Evolutionary conservation across 2,329 filamentous ascomycete species (phyloP), one percentile per base, ranked within the genome.

Genomic region (Tolypocladium sp.): DNA sequence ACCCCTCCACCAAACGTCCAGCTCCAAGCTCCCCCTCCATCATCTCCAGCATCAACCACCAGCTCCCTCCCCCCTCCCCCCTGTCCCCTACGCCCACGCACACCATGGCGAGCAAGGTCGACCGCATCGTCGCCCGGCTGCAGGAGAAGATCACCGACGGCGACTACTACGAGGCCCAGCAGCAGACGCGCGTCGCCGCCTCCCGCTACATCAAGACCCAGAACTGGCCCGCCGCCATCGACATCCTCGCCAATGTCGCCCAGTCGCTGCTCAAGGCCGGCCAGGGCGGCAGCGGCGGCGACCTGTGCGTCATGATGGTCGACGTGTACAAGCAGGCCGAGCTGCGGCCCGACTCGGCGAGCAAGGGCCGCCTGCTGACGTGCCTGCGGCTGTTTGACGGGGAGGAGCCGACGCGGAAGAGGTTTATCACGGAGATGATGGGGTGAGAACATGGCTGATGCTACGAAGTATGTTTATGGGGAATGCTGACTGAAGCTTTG

Each of bases 121-220:
- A 76, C 51, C 71, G 72, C 53, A 85, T 85, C 73, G 83, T 85
- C 66, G 71, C 79, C 59, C 80, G 83, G 33, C 87, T 97, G 73
- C 90, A 93, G 77, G 81, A 89, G 75, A 93, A 91, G 75, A 96
- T 96, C 74, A 81, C 85, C 65, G 91, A 95, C 74, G 93, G 92
- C 69, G 88, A 94, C 72, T 97, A 86, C 82, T 99, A 99, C 79
- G 94, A 99, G 82, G 94, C 94, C 60, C 93, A 97, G 77, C 94
- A 99, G 76, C 94, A 99, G 79, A 91, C 96, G 65, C 91, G 94
- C 63, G 92, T 97, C 58, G 93, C 97, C 66, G 92, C 92, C 62
- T 89, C 91, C 44, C 92, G 95, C 60, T 96, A 99, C 77, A 86
- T 93, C 73, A 97, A 97, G 78, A 82, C 88, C 51, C 79, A 84